Percentiles rank a stretch among this genome's conserved stretches.
These are phyloP conservation scores for Aureobasidium sp. DNA, from an alignment of 2,329 filamentous ascomycete species.

Conservation along the genomic window DNA sequence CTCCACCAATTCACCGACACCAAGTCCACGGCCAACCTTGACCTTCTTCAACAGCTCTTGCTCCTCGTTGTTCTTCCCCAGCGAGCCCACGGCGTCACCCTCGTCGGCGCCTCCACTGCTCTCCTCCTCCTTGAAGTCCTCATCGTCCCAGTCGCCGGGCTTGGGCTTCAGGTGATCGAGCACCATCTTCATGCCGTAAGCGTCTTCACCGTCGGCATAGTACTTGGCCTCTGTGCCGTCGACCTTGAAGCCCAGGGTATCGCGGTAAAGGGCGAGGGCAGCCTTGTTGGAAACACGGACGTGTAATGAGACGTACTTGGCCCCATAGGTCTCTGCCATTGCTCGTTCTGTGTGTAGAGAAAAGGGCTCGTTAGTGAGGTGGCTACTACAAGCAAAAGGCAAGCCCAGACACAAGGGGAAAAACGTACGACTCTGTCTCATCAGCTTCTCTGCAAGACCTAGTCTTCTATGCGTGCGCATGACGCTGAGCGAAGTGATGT, in stretches of 20 bases:
- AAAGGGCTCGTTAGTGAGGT: neutral
- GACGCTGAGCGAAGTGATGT: constrained; percentile 90
- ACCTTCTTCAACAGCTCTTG: constrained; percentile 63
- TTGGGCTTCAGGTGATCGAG: constrained; percentile 53
- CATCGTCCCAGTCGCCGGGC: constrained; percentile 42
- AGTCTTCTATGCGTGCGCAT: constrained; percentile 91
- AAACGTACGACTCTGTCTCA: constrained; percentile 84
- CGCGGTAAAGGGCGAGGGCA: constrained; percentile 84
- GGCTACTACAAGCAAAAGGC: neutral
- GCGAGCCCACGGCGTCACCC: constrained; percentile 32
- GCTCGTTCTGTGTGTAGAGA: constrained; percentile 59
- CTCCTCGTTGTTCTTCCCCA: constrained; percentile 29
- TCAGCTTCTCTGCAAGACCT: constrained; percentile 93
- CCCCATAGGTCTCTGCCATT: constrained; percentile 92
- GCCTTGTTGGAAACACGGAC: constrained; percentile 91
- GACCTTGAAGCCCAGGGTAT: constrained; percentile 82
- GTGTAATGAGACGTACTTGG: constrained; percentile 89
- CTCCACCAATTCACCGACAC: constrained; percentile 70
- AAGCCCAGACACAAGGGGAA: neutral
- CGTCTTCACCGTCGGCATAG: constrained; percentile 97
- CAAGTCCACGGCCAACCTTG: constrained; percentile 72
- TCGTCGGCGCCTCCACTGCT: constrained; percentile 37
- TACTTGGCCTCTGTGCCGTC: constrained; percentile 84
- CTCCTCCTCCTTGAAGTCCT: constrained; percentile 29
- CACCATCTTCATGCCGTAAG: constrained; percentile 88